Conservation (phyloP, 768 basidiomycete genomes). For the Suillus clintonianus region DNA sequence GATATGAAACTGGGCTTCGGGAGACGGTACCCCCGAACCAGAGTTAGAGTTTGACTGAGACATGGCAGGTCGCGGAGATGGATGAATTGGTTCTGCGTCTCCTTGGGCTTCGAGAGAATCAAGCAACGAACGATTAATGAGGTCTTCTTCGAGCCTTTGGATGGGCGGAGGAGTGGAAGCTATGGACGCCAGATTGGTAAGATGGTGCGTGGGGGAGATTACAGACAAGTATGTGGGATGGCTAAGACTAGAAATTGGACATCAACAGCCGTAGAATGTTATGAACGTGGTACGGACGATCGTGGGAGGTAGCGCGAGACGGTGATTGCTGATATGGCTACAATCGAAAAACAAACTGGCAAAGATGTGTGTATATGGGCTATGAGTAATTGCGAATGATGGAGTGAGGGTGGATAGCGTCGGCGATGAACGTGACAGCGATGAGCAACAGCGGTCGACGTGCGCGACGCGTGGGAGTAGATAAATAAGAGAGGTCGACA, state of each 20-base stretch:
- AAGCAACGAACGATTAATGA: slow-evolving; percentile 82
- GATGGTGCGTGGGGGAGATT: slow-evolving; percentile 21
- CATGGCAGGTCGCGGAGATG: slow-evolving; percentile 42
- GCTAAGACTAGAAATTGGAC: slow-evolving; percentile 34
- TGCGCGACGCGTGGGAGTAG: slow-evolving; percentile 45
- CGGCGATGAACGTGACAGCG: slow-evolving; percentile 20
- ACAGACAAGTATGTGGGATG: slow-evolving; percentile 27
- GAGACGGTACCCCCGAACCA: slow-evolving; percentile 50
- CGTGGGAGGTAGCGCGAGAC: slow-evolving; percentile 36
- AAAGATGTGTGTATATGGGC: slow-evolving; percentile 21
- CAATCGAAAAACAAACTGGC: slow-evolving; percentile 35
- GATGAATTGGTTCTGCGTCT: slow-evolving; percentile 67
- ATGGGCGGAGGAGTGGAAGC: slow-evolving; percentile 27
- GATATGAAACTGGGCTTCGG: slow-evolving; percentile 56
- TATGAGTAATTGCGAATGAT: slow-evolving; percentile 31
- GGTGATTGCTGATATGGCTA: slow-evolving; percentile 44
- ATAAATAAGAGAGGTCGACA: slow-evolving; percentile 34
- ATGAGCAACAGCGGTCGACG: slow-evolving; percentile 20
- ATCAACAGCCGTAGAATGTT: slow-evolving; percentile 44
- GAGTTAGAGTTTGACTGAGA: slow-evolving; percentile 52
- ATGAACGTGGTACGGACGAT: slow-evolving; percentile 29
- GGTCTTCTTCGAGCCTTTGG: slow-evolving; percentile 62
- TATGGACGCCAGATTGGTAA: slow-evolving; percentile 52
- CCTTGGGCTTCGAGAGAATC: slow-evolving; percentile 84
- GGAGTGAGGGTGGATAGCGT: slow-evolving; percentile 29